Evolutionary conservation across 306 rosid genomes (phyloP).

Genomic region (Fragaria nilgerrensis): DNA sequence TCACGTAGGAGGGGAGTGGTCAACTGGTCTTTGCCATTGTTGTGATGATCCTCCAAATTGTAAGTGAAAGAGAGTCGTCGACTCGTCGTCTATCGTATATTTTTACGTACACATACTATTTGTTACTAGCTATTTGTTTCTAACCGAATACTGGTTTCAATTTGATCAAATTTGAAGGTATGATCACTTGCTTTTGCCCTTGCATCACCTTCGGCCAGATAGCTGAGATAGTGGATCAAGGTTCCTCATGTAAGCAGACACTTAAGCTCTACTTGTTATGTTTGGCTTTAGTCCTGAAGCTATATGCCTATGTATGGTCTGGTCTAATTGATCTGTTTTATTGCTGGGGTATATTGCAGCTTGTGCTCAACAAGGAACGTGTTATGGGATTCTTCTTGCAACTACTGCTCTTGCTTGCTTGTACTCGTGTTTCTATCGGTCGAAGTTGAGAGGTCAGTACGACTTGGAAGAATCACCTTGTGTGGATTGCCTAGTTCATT

Average conservation of each 20-base stretch:
- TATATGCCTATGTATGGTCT: too few species aligned
- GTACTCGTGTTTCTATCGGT: conserved; percentile 54
- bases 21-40: conserved; percentile 64
- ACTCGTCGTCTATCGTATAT: not conserved
- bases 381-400: conserved; percentile 35
- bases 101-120: not conserved
- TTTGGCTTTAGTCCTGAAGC: too few species aligned
- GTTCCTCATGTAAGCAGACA: conserved; percentile 48
- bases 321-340: not conserved
- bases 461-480: conserved; percentile 66
- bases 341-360: conserved; percentile 25
- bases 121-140: not conserved
- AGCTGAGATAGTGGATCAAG: conserved; percentile 55
- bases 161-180: conserved; percentile 30
- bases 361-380: conserved; percentile 39
- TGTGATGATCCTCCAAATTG: conserved; percentile 60
- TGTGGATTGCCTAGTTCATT: conserved; percentile 70
- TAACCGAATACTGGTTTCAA: not conserved
- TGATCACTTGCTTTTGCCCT: conserved; percentile 66
- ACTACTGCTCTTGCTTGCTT: conserved; percentile 48
- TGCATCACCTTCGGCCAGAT: conserved; percentile 68
- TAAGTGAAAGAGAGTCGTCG: conserved; percentile 15
- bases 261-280: not conserved
- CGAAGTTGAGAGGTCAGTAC: conserved; percentile 57
- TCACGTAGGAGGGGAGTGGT: conserved; percentile 36